Evolutionary conservation across 2,329 filamentous ascomycete genomes (phyloP).

Genomic region (Clarireedia paspali): DNA sequence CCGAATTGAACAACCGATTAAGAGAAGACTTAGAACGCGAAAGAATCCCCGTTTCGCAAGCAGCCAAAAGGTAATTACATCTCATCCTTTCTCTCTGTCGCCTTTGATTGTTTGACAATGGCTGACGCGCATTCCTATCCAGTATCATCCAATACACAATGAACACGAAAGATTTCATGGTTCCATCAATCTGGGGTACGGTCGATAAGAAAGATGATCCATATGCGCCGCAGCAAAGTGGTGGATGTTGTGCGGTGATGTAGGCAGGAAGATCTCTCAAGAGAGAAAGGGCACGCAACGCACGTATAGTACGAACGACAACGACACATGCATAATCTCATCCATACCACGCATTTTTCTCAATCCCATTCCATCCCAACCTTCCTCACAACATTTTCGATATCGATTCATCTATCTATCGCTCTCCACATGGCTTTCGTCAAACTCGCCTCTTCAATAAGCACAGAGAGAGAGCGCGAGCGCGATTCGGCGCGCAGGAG

Average conservation of each 20-base stretch:
- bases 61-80: conserved; percentile 65
- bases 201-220: conserved; percentile 95
- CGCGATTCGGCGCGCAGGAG: background rate
- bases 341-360: conserved; percentile 1
- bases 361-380: background rate
- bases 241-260: conserved; percentile 91
- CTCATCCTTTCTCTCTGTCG: background rate
- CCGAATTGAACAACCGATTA: conserved; percentile 91
- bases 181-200: conserved; percentile 86
- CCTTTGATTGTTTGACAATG: background rate
- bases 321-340: conserved; percentile 8
- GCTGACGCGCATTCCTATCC: conserved; percentile 8
- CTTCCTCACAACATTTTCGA: background rate
- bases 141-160: conserved; percentile 98
- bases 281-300: conserved; percentile 11
- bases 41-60: conserved; percentile 91
- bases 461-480: background rate
- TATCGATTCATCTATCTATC: background rate
- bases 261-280: conserved; percentile 34
- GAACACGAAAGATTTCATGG: conserved; percentile 98
- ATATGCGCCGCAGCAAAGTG: conserved; percentile 92
- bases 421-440: background rate
- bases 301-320: conserved; percentile 6
- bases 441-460: background rate
- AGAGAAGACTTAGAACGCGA: conserved; percentile 94